Evolutionary conservation across 2,329 filamentous ascomycete genomes (phyloP).

Genomic region (Stagonosporopsis vannaccii): DNA sequence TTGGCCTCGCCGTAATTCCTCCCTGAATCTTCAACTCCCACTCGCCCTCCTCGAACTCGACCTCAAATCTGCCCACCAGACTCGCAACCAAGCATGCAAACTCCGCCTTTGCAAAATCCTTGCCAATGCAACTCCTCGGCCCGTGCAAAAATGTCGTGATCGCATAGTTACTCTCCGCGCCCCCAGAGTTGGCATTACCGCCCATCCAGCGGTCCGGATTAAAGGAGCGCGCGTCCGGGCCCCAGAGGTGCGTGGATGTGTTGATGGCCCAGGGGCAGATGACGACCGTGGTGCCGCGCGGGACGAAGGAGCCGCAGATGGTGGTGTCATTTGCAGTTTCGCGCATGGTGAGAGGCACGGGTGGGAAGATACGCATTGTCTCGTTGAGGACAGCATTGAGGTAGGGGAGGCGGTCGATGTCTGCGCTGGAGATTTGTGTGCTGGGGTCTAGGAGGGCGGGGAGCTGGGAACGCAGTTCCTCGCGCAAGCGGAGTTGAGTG

Average conservation of each 20-base stretch:
- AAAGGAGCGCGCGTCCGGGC: slow-evolving; percentile 75
- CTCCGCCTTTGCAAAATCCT: slow-evolving; percentile 81
- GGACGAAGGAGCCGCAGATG: slow-evolving; percentile 70
- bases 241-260: slow-evolving; percentile 74
- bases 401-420: slow-evolving; percentile 79
- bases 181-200: slow-evolving; percentile 67
- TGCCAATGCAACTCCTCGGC: slow-evolving; percentile 84
- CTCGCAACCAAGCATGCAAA: slow-evolving; percentile 83
- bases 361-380: slow-evolving; percentile 74
- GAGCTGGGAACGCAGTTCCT: slow-evolving; percentile 58
- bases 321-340: slow-evolving; percentile 69
- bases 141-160: slow-evolving; percentile 87
- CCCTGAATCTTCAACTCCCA: slow-evolving; percentile 70
- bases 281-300: slow-evolving; percentile 73
- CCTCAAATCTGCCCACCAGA: slow-evolving; percentile 77
- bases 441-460: slow-evolving; percentile 50
- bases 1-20: slow-evolving; percentile 75
- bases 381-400: slow-evolving; percentile 79
- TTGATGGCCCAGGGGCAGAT: slow-evolving; percentile 74
- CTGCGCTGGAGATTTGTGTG: slow-evolving; percentile 58
- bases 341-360: slow-evolving; percentile 75
- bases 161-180: slow-evolving; percentile 77
- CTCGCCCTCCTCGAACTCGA: slow-evolving; percentile 67
- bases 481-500: slow-evolving; percentile 57
- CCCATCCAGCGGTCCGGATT: slow-evolving; percentile 69